phyloP scores from a whole-genome alignment of 139 green algal species.

The Trebouxia sp. region DNA sequence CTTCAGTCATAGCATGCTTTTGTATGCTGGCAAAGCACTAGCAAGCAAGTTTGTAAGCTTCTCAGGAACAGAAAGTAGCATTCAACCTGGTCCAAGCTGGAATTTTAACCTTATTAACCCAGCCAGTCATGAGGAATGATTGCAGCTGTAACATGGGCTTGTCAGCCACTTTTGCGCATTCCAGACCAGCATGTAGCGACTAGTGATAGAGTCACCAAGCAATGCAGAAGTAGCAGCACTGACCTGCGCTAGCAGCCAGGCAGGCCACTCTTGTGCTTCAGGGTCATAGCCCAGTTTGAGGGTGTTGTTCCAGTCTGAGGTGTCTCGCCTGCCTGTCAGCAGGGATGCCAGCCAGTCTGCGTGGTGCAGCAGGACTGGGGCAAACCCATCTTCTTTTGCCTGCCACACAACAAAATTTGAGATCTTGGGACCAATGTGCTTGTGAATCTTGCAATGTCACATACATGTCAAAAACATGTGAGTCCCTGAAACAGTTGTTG shows the following conservation, averaged over 20 bases:
- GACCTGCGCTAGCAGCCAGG: constrained; percentile 76
- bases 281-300: constrained; percentile 94
- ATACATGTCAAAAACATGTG: too few species aligned
- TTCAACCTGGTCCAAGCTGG: too few species aligned
- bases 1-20: background rate
- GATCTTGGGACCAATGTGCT: too few species aligned
- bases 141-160: background rate
- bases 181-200: background rate
- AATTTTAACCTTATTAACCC: background rate
- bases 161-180: background rate
- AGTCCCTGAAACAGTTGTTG: too few species aligned
- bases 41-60: background rate
- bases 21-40: background rate
- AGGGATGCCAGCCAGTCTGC: constrained; percentile 76
- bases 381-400: background rate
- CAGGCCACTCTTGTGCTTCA: constrained; percentile 66
- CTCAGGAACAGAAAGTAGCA: background rate
- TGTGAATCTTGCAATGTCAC: too few species aligned
- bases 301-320: constrained; percentile 93
- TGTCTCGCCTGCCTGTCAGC: constrained; percentile 57
- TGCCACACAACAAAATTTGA: too few species aligned
- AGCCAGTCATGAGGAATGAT: background rate
- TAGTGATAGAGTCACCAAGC: too few species aligned
- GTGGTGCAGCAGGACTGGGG: constrained; percentile 71
- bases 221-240: constrained; percentile 18